Base-by-base conservation (phyloP, 495 filamentous ascomycete species). In the Elasticomyces elasticus region DNA sequence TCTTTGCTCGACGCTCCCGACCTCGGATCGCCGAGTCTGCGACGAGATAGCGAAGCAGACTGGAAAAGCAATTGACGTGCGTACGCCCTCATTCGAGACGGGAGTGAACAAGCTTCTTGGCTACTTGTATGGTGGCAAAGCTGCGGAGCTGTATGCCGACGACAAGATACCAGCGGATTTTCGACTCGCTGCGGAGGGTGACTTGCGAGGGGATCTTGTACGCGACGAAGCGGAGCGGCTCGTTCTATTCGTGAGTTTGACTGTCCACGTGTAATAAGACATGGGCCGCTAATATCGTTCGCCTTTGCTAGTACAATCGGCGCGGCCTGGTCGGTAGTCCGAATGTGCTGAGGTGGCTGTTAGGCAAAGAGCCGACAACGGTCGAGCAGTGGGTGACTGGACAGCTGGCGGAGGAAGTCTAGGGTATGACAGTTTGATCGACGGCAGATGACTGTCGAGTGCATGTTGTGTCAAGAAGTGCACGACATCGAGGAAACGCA, bases 291-390 rank as follows among this genome's bases (percentile, higher is more conserved):
- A n/a, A n/a, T n/a, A n/a, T n/a, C n/a, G n/a, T n/a, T n/a, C n/a
- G n/a, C n/a, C n/a, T n/a, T n/a, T n/a, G n/a, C n/a, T n/a, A n/a
- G n/a, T 71, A 70, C 38, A 64, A 67, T 37, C 45, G 55, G 1
- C 38, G 63, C 13, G 68, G 66, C 4, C 48, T 71, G 30, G 54
- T 33, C n/a, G 69, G 67, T 20, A 71, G 56, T 52, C 51, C 66
- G 40, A 69, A 63, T 53, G 67, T 70, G 4, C 30, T 69, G 54
- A 50, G 55, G 53, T 70, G 66, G 67, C 22, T 71, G 42, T 37
- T 72, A 15, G 63, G 28, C 30, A 61, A 69, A 50, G 55, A 68
- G 46, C 23, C 55, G 19, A 58, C 27, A n/a, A 58, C 48, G 38
- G 17, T 52, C 7, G 55, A 35, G 24, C 20, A 52, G 31, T 58